A percentile compares a stretch with the other conserved stretches of the same genome.
Evolutionary conservation across 2,329 filamentous ascomycete genomes (phyloP).

Genomic region (Penicillium sp.): DNA sequence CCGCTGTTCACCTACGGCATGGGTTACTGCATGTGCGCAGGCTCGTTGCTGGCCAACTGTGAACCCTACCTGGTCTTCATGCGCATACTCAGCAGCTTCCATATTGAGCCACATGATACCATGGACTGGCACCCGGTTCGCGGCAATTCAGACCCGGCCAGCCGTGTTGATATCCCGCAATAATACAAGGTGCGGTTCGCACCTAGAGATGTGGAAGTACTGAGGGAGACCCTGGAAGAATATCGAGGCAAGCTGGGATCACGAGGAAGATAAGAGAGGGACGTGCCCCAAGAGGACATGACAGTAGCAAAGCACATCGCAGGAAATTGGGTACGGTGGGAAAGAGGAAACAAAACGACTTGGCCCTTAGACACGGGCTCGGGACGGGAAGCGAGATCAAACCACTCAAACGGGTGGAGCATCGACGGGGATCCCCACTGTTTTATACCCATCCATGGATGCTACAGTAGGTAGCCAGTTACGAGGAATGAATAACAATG

Average conservation of each 20-base stretch:
- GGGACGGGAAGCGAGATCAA: no score
- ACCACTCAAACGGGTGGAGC: no score
- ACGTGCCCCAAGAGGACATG: no score
- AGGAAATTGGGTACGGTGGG: no score
- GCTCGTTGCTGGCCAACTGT: slow-evolving; percentile 60
- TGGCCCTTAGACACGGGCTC: no score
- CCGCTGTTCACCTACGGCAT: slow-evolving; percentile 65
- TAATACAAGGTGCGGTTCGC: slow-evolving; percentile 59
- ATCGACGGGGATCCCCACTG: no score
- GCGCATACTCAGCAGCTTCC: slow-evolving; percentile 60
- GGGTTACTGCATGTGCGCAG: slow-evolving; percentile 67
- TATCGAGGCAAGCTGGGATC: no score
- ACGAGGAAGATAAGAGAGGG: slow-evolving; percentile 2
- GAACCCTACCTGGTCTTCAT: slow-evolving; percentile 65
- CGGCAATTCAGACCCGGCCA: slow-evolving; percentile 61
- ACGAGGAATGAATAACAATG: no score
- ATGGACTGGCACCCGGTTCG: slow-evolving; percentile 59
- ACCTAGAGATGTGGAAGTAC: slow-evolving; percentile 50
- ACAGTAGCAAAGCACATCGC: no score
- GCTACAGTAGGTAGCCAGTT: no score
- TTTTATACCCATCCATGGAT: no score
- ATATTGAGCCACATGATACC: slow-evolving; percentile 54
- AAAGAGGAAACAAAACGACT: no score
- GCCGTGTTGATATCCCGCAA: slow-evolving; percentile 59
- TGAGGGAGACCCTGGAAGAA: slow-evolving; percentile 46